Percentiles rank a stretch among this genome's conserved stretches.
Conservation (phyloP, 2,329 filamentous ascomycete genomes). For the Camillea tinctor region DNA sequence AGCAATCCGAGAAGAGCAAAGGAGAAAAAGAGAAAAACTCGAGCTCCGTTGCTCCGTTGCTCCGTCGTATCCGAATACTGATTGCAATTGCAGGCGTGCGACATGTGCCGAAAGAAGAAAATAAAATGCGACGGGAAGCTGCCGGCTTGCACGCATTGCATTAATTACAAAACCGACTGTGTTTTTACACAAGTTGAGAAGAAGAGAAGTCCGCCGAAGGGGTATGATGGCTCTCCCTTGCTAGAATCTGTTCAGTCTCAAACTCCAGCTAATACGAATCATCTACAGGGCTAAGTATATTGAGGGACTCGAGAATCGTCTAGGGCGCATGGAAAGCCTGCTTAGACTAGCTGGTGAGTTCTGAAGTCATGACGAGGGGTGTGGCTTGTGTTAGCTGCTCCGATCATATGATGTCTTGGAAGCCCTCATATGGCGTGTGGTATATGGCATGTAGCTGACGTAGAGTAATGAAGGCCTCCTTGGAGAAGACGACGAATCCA, state of each 20-base stretch:
- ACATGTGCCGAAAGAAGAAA: conserved; percentile 68
- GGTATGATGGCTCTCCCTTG: conserved; percentile 53
- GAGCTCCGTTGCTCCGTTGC: neutral
- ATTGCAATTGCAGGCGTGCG: conserved; percentile 67
- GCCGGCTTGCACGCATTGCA: conserved; percentile 91
- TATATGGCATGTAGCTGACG: conserved; percentile 23
- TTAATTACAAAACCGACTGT: conserved; percentile 97
- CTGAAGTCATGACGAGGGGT: conserved; percentile 1
- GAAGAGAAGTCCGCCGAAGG: conserved; percentile 95
- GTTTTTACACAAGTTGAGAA: conserved; percentile 98
- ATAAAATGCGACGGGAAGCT: conserved; percentile 98
- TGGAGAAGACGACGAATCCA: conserved; percentile 81
- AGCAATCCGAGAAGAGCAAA: conserved; percentile 32
- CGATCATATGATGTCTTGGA: neutral
- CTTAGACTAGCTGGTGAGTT: conserved; percentile 72
- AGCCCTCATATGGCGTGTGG: neutral
- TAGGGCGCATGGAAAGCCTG: conserved; percentile 94
- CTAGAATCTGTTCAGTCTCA: neutral
- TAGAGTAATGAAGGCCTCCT: conserved; percentile 58
- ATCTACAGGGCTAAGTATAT: conserved; percentile 85
- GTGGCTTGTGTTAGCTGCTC: neutral
- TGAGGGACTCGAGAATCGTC: conserved; percentile 88
- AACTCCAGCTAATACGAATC: conserved; percentile 3
- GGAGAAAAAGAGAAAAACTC: too few relatives aligned
- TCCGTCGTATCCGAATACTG: conserved; percentile 7